Percentiles rank a stretch among this genome's conserved stretches.
Evolutionary conservation across 768 basidiomycete genomes (phyloP).

Genomic region (Russula dissimulans): DNA sequence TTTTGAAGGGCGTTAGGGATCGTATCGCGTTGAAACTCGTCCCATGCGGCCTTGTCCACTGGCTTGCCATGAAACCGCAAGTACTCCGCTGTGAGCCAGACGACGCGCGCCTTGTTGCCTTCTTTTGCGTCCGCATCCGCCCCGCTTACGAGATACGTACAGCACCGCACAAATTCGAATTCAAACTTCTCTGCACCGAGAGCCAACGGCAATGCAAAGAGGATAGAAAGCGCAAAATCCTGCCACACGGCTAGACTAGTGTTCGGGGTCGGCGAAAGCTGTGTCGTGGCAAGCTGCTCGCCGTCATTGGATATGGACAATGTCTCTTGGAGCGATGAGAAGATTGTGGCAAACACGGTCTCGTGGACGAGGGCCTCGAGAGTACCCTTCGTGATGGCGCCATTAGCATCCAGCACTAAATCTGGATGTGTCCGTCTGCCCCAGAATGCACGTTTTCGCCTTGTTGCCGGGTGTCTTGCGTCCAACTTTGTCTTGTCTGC

Average conservation of each 20-base stretch:
- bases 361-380: slow-evolving; percentile 79
- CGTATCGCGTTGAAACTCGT: slow-evolving; percentile 43
- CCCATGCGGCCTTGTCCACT: slow-evolving; percentile 46
- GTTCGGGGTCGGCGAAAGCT: slow-evolving; percentile 13
- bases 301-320: background rate
- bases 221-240: slow-evolving; percentile 50
- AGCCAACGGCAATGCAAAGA: slow-evolving; percentile 52
- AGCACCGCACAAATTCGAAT: slow-evolving; percentile 58
- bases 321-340: slow-evolving; percentile 22
- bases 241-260: slow-evolving; percentile 38
- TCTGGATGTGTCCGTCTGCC: slow-evolving; percentile 69
- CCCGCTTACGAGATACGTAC: slow-evolving; percentile 53
- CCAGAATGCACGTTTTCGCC: slow-evolving; percentile 68
- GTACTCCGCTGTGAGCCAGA: slow-evolving; percentile 62
- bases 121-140: slow-evolving; percentile 34
- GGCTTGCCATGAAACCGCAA: slow-evolving; percentile 47
- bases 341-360: slow-evolving; percentile 68
- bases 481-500: slow-evolving; percentile 27
- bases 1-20: slow-evolving; percentile 33
- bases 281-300: background rate
- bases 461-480: slow-evolving; percentile 28
- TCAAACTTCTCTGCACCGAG: slow-evolving; percentile 53
- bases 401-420: slow-evolving; percentile 36
- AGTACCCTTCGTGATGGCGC: slow-evolving; percentile 50
- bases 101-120: slow-evolving; percentile 38